Evolutionary conservation across 1,284 basidiomycete genomes (phyloP), one percentile per base, ranked within the genome.

Genomic region (Vanrija pseudolonga): DNA sequence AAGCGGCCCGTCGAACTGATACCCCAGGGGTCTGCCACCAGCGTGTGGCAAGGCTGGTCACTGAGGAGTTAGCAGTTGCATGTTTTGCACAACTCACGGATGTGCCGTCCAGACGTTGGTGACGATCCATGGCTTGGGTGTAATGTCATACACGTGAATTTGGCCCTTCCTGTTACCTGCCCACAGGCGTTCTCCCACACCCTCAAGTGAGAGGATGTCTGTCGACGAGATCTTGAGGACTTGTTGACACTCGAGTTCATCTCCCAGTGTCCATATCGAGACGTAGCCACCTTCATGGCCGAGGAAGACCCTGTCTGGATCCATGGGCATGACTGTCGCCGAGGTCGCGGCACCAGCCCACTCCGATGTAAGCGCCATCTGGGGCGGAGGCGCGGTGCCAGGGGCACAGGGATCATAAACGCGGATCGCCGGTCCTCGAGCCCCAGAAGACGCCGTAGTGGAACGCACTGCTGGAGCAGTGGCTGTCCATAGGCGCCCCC

Each of bases 101-200:
- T 97, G 92, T 7, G 90, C 94, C 51, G 81, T 82, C 95, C 95
- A 98, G 41, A 82, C 81, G 71, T 98, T 98, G 53, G 89, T 89
- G 57, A 90, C 84, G 7, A 84, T 74, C 93, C 93, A 98, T 3
- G 90, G 90, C 59, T 79, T 60, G 14, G 70, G 57, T 8, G 62
- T 72, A 23, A 90, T 83, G 68, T 94, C 88, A 71, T 88, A 95
- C 1, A 86, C 89, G n/a, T 84, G 80, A 43, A 98, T 89, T 67
- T 82, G 81, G 0, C 93, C 95, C 54, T 84, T 87, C 54, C 93
- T 73, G 17, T 84, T 84, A 0, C 90, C 92, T 3, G 84, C 86
- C 95, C 94, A 98, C 23, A 98, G 76, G 46, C 84, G 77, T 53
- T 87, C 80, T 49, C 86, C 84, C 3, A 94, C 88, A 2, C 90